These are phyloP conservation scores for Prunus kanzakura DNA, from an alignment of 306 rosid genomes.

Conservation along the genomic window DNA sequence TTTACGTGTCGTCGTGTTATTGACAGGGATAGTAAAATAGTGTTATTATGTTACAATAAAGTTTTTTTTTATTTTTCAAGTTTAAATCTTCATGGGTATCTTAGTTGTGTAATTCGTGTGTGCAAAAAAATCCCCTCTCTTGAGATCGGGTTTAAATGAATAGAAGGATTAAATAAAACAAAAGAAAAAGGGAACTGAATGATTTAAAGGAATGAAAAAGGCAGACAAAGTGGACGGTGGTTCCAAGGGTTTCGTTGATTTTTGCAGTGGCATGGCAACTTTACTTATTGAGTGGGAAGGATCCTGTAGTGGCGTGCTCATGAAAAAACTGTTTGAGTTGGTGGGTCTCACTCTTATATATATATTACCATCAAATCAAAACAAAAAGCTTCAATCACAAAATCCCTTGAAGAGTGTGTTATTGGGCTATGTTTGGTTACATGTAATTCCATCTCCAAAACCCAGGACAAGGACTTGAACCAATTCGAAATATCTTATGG, in stretches of 20 bases:
- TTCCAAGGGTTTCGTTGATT: slow-evolving; percentile 17
- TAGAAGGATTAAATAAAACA: not conserved
- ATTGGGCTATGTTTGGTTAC: not conserved
- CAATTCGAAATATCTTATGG: no score
- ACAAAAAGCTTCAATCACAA: not conserved
- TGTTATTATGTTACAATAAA: no score
- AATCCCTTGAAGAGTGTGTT: not conserved
- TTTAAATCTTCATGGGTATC: no score
- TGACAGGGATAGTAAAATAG: fast-evolving
- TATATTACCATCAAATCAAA: not conserved
- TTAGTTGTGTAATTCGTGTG: no score
- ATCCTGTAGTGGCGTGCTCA: slow-evolving; percentile 30
- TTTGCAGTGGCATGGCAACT: not conserved
- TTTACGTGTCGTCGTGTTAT: fast-evolving
- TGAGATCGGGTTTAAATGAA: not conserved
- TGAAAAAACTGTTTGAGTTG: slow-evolving; percentile 7
- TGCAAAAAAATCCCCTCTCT: no score
- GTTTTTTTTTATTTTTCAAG: no score
- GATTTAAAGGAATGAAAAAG: not conserved
- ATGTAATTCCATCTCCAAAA: no score
- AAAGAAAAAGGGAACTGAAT: not conserved
- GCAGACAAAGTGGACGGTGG: slow-evolving; percentile 30
- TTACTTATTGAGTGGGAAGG: not conserved
- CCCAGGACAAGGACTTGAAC: no score
- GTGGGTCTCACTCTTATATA: not conserved